Base-by-base conservation (phyloP, 192 early-diverging fungal genomes). In the Entomortierella parvispora region DNA sequence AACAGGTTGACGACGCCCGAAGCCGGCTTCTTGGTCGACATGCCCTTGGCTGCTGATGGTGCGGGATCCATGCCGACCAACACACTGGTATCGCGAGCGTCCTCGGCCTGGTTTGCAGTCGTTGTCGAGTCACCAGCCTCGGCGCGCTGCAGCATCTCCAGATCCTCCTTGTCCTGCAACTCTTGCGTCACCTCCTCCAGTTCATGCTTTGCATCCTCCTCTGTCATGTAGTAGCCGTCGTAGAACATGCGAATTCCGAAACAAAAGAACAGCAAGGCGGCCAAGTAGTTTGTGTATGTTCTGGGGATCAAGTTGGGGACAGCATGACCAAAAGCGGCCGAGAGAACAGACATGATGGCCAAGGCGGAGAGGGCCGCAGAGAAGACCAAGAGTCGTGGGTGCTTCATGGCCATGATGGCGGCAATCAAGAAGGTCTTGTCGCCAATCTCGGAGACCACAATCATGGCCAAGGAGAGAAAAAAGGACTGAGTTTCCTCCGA, bases 391-490 rank as follows among this genome's bases (percentile, higher is more conserved):
- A 91, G 59, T 23, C 97, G 93, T 43, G 96, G 90, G 80, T 98
- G 92, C 76, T 89, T 93, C 97, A 99, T 99, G 45, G 98, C 97
- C 90, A 99, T 92, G 65, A 99, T 95, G 5, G 96, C 97, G 11
- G 96, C 95, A 61, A 99, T 98, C 59, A 99, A 87, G 70, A 99
- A 99, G 18, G 97, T 99, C 82, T 99, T 99, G 89, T 99, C 97
- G 58, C 97, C 97, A 68, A 99, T 96, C 78, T 99, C 97, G 14
- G 95, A 96, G 42, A 97, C 91, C 20, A 97, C 83, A 46, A 97
- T 99, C 87, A 99, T 95, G 55, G 93, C 71, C 47, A 97, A 85
- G 12, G 89, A 90, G 11, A 89, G 34, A 31, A 90, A 52, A 47
- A 90, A 85, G 7, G 87, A 83, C 46, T 67, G 65, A n/a, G 60